These are phyloP conservation scores for Aschersonia sp. DNA, from an alignment of 2,329 filamentous ascomycete species.

Conservation along the genomic window DNA sequence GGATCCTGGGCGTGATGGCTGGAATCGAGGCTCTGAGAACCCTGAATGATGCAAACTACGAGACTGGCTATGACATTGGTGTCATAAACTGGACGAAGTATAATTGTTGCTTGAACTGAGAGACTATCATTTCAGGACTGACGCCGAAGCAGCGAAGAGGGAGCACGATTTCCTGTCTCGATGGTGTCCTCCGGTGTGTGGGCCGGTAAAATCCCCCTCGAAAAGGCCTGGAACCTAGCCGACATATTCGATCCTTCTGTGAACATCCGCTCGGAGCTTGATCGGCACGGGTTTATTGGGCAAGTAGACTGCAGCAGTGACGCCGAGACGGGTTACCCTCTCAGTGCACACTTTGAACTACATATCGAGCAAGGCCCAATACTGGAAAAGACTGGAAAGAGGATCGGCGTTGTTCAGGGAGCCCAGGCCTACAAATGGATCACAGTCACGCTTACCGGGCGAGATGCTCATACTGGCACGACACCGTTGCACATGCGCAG, in stretches of 20 bases:
- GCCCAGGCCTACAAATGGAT: conserved; percentile 18
- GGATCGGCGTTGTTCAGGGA: conserved; percentile 17
- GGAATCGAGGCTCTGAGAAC: conserved; percentile 59
- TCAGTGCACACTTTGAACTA: conserved; percentile 68
- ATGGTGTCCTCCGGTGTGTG: conserved; percentile 70
- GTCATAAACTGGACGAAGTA: conserved; percentile 68
- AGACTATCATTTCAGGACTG: background rate
- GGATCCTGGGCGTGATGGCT: conserved; percentile 59
- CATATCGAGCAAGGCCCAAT: conserved; percentile 63
- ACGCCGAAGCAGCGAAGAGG: conserved; percentile 63
- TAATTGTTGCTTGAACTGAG: conserved; percentile 3
- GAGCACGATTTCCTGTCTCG: conserved; percentile 61
- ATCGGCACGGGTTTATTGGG: conserved; percentile 45
- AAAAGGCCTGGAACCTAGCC: conserved; percentile 48
- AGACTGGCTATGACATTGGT: conserved; percentile 57
- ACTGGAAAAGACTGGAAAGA: conserved; percentile 32
- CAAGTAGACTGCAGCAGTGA: conserved; percentile 6
- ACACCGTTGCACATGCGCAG: conserved; percentile 17
- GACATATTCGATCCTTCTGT: conserved; percentile 23
- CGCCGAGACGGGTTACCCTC: conserved; percentile 24
- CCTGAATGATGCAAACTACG: conserved; percentile 45
- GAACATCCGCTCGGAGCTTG: conserved; percentile 32
- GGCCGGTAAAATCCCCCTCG: conserved; percentile 50
- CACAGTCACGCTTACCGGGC: conserved; percentile 13
- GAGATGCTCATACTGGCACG: conserved; percentile 16